Conservation (phyloP, 176 grass and related monocot genomes). For the Pontederia paniculata region DNA sequence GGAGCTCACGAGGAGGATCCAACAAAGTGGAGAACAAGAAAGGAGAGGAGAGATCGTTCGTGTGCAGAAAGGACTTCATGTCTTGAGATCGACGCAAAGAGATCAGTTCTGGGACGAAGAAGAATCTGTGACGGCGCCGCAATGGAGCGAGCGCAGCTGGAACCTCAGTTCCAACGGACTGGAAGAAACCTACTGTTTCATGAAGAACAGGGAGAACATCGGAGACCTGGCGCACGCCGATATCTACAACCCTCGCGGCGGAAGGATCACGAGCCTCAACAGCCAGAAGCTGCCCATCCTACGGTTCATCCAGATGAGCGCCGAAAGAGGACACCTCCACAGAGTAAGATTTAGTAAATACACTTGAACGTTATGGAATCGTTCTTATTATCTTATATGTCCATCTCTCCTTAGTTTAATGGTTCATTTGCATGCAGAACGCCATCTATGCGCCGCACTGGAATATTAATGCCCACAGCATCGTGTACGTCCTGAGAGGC, state of each 20-base stretch:
- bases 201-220: slow-evolving; percentile 26
- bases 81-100: slow-evolving; percentile 1
- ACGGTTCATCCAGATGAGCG: background rate
- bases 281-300: slow-evolving; percentile 24
- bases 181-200: slow-evolving; percentile 22
- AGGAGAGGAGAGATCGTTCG: slow-evolving; percentile 24
- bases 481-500: too few species aligned
- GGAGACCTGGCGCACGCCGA: slow-evolving; percentile 10
- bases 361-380: too few species aligned
- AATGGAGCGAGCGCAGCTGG: background rate
- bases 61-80: slow-evolving; percentile 18
- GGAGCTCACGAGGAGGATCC: slow-evolving; percentile 22
- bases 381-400: too few species aligned
- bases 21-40: slow-evolving; percentile 6
- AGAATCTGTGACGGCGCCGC: background rate
- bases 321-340: slow-evolving; percentile 1
- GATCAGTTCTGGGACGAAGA: slow-evolving; percentile 1
- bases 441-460: too few species aligned
- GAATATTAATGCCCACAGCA: too few species aligned
- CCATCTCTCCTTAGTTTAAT: too few species aligned
- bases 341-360: too few species aligned
- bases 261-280: too few species aligned
- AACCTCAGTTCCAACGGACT: slow-evolving; percentile 9
- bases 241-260: slow-evolving; percentile 11
- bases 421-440: too few species aligned